Base-by-base conservation (phyloP, 345 rosid species). In the Eucalyptus rudis region DNA sequence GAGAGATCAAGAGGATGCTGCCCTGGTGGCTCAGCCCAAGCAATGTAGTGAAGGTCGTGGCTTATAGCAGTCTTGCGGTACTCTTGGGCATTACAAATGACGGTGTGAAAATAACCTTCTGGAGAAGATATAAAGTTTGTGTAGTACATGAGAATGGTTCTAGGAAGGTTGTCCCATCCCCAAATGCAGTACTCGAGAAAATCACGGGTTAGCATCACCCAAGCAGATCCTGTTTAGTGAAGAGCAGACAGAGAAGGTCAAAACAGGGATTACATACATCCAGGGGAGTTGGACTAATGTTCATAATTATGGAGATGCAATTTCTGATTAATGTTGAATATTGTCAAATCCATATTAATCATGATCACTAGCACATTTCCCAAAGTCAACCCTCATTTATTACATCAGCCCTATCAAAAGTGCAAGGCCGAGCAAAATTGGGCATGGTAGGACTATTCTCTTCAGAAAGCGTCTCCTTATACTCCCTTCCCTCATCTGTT, bases 91-190 rank as follows among this genome's bases (percentile, higher is more conserved):
- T 97, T 96, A 93, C 99, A 97, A 36, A 96, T 93, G 86, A 97
- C 95, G 5, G 99, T 97, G 90, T 97, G 99, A 91, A 96, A 97
- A 88, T 97, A 97, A 14, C 99, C 99, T 96, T 96, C 99, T 7
- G 99, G 98, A 40, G 99, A 97, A 51, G 99, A 97, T 43, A 97
- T 87, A 49, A 97, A 97, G 89, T 95, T 97, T 10, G 99, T 92
- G 90, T 97, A 96, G 90, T 97, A 96, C 99, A 96, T 95, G 22
- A 97, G 93, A 88, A 94, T 90, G 19, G 98, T 96, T 86, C 99
- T 92, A 2, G 99, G 98, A 87, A 96, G 94, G 89, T 95, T 97
- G 87, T 96, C 97, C 99, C 99, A 97, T 76, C 98, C 98, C 96
- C 96, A 94, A 56, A 97, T 96, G 90, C 97, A 95, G 91, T 97